Conservation (phyloP, 768 basidiomycete species). For the Termitomyces sp. region DNA sequence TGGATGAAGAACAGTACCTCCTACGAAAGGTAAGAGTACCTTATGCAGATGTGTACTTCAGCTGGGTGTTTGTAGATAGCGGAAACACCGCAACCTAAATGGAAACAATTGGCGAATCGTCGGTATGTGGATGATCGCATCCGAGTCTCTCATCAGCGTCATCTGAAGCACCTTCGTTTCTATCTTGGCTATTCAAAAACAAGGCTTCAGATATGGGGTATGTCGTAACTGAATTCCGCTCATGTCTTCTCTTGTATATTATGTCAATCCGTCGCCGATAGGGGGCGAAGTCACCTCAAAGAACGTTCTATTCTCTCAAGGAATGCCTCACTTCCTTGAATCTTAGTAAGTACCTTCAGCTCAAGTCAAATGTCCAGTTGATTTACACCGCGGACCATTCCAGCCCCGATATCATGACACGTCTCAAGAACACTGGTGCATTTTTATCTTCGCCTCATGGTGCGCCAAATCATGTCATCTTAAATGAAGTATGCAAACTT, state of each 20-base stretch:
- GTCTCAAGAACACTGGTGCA: conserved; percentile 58
- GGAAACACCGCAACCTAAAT: conserved; percentile 74
- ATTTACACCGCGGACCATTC: not conserved
- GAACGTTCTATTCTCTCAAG: conserved; percentile 61
- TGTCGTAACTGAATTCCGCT: conserved; percentile 12
- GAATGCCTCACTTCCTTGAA: conserved; percentile 65
- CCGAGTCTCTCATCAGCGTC: conserved; percentile 11
- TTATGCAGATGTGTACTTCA: not conserved
- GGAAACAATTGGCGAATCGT: conserved; percentile 72
- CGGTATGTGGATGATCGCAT: conserved; percentile 40
- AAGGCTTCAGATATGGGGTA: conserved; percentile 75
- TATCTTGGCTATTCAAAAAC: not conserved
- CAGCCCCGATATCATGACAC: conserved; percentile 74
- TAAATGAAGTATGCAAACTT: conserved; percentile 63
- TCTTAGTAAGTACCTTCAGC: conserved; percentile 42
- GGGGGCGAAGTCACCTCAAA: conserved; percentile 73
- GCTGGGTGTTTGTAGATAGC: conserved; percentile 49
- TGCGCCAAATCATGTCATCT: conserved; percentile 81
- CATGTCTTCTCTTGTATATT: not conserved
- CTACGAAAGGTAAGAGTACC: conserved; percentile 59
- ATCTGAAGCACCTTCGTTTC: not conserved
- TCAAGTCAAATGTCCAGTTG: not conserved
- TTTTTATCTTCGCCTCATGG: conserved; percentile 62
- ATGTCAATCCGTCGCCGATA: conserved; percentile 19
- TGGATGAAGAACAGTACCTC: conserved; percentile 72